A percentile compares a stretch with the other conserved stretches of the same genome.
phyloP scores from a whole-genome alignment of 163 green algal genomes.

The Chlamydomonas reinhardtii region DNA sequence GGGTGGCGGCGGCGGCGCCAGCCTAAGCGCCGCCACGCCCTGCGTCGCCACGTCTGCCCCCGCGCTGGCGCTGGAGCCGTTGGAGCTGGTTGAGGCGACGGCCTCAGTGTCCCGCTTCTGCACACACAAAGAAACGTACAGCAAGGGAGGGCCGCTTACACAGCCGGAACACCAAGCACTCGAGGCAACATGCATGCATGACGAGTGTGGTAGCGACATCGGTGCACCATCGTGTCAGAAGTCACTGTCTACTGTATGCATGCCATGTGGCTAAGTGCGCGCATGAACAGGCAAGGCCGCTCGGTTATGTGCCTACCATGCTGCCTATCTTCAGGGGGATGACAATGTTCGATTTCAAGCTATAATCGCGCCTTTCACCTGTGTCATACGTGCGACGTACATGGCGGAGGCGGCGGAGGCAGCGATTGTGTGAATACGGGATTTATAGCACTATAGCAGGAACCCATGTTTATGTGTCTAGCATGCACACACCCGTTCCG shows the following conservation, averaged over 20 bases:
- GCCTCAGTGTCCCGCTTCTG: conserved; percentile 25
- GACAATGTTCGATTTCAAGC: conserved; percentile 31
- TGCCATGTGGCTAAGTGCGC: too few species aligned
- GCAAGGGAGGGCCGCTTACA: background rate
- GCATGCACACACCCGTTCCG: too few species aligned
- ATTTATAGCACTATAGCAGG: too few species aligned
- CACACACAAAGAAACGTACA: background rate
- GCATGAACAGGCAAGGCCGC: too few species aligned
- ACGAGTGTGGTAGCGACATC: too few species aligned
- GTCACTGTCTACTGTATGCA: background rate
- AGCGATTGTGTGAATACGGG: too few species aligned
- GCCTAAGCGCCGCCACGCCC: conserved; percentile 17
- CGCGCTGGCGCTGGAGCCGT: background rate
- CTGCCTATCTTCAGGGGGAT: conserved; percentile 36
- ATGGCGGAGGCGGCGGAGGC: too few species aligned
- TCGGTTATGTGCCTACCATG: background rate
- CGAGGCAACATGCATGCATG: background rate
- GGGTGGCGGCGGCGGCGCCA: conserved; percentile 22
- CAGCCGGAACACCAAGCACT: too few species aligned
- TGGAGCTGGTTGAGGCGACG: background rate
- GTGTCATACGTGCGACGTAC: too few species aligned
- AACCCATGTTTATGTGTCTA: too few species aligned
- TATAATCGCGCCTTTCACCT: conserved; percentile 26
- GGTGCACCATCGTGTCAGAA: background rate
- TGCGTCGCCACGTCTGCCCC: background rate